Evolutionary conservation across 1,284 basidiomycete species (phyloP).

Genomic region (Malassezia yamatoensis): DNA sequence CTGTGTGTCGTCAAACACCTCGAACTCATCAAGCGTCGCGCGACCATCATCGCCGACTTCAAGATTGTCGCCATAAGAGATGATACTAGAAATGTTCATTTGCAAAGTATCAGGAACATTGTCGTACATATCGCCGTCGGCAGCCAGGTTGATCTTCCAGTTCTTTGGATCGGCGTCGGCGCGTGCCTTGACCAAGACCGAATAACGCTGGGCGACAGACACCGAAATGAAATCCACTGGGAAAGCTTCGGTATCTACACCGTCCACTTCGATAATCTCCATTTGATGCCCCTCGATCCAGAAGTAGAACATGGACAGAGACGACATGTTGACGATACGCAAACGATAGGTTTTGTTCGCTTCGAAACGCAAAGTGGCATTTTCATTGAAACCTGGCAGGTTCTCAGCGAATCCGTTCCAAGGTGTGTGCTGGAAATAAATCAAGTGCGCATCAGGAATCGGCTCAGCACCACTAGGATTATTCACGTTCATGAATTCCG

Average conservation of each 20-base stretch:
- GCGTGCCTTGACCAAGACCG: slow-evolving; percentile 52
- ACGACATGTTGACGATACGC: slow-evolving; percentile 66
- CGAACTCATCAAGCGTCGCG: slow-evolving; percentile 22
- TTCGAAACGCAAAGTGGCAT: slow-evolving; percentile 60
- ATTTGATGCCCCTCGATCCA: slow-evolving; percentile 80
- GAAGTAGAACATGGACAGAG: slow-evolving; percentile 32
- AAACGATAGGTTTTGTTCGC: slow-evolving; percentile 64
- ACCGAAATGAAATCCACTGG: slow-evolving; percentile 2
- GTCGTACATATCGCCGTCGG: slow-evolving; percentile 58
- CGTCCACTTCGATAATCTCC: slow-evolving; percentile 74
- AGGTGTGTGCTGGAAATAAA: slow-evolving; percentile 65
- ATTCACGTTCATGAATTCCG: slow-evolving; percentile 59
- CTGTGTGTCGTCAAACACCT: slow-evolving; percentile 50
- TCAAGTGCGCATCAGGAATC: slow-evolving; percentile 59
- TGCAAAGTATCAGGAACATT: slow-evolving; percentile 29
- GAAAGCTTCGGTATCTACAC: slow-evolving; percentile 39
- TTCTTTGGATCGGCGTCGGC: slow-evolving; percentile 66
- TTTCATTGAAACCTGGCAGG: slow-evolving; percentile 57
- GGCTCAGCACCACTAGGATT: slow-evolving; percentile 47
- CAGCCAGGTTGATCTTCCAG: slow-evolving; percentile 80
- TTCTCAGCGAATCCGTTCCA: slow-evolving; percentile 50
- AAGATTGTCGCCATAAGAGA: slow-evolving; percentile 30
- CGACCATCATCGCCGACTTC: slow-evolving; percentile 13
- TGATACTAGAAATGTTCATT: slow-evolving; percentile 37
- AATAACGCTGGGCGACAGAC: slow-evolving; percentile 8